Base-by-base conservation (phyloP, 345 rosid species). In the Sonneratia alba region DNA sequence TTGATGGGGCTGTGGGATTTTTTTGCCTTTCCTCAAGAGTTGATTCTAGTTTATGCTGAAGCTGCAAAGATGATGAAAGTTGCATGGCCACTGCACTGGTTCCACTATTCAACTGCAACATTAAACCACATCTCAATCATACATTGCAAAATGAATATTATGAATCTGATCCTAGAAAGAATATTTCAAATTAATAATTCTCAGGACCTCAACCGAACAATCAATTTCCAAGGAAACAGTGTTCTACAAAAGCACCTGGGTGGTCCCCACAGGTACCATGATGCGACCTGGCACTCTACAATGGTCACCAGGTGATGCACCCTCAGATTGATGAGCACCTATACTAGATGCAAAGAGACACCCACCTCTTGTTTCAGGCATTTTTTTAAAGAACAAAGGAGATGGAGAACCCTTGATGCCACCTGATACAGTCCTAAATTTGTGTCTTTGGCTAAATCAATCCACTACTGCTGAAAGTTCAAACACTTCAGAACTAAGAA, bases 21-120 rank as follows among this genome's bases (percentile, higher is more conserved):
- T 81, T 88, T 70, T 75, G 82, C 72, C 84, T 83, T 16, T 91
- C 98, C 73, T 91, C 97, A 59, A 78, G 67, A 72, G 83, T 73
- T 72, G 73, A 75, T 73, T 94, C 97, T 72, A 71, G 83, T 71
- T 82, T 85, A 74, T 74, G 90, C 67, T 88, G 93, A 82, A 81
- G 75, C 70, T 82, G 90, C 37, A 82, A 71, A 43, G 78, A 55
- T 48, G 88, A 85, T 74, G 87, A 81, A 75, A 77, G 79, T 71
- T 85, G 83, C 70, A 79, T 84, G 67, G 83, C 72, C 51, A 79
- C 87, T 57, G 79, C 40, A 66, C 78, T 70, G 71, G 63, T 74
- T 75, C 84, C 69, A 57, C 76, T 74, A 83, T 72, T 84, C 71
- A 78, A 78, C 97, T 93, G 86, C 77, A 79, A 79, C 36, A 70